Base-by-base conservation (phyloP, 108 stramenopile genomes). In the Skeletonema grethae region DNA sequence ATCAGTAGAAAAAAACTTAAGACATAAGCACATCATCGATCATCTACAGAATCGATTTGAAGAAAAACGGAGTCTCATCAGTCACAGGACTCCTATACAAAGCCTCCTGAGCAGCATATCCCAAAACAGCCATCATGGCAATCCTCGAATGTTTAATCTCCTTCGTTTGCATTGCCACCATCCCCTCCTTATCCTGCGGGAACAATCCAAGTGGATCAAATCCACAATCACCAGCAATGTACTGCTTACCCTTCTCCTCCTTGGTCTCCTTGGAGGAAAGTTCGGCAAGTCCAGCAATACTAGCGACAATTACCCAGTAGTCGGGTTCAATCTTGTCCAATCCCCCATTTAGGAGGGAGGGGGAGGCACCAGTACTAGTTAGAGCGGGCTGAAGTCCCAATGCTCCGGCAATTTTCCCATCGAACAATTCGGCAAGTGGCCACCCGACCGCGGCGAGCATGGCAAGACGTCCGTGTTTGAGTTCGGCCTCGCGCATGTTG, bases 271-370 rank as follows among this genome's bases (percentile, higher is more conserved):
- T 79, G 67, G 79, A 85, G 24, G 88, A 72, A 30, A 87, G 20
- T 58, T 96, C 95, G 13, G 91, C 79, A 62, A 90, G 65, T n/a
- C 85, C 95, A 16, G 86, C 87, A 62, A 88, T 64, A 2, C 75
- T 25, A 5, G 82, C 70, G 22, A 83, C 81, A 22, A 84, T 82
- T 28, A 82, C 72, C 95, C 95, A 96, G 72, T 96, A 96, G 15
- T 79, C 86, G 24, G 77, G 70, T 67, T 45, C 60, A 65, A 96
- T 86, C 73, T 90, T 89, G 66, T 89, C 93, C 46, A 96, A 69
- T 61, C 95, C 95, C 43, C 95, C 95, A 78, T 96, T 96, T 45
- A 96, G 80, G 10, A 96, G 25, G 1, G 91, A 91, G 0, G 95
- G 95, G 41, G 82, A 83, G 15, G 77, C 84, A 53, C 91, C 92